Evolutionary conservation across 805 yeast species (phyloP).

Genomic region (Sugiyamaella smithiae): DNA sequence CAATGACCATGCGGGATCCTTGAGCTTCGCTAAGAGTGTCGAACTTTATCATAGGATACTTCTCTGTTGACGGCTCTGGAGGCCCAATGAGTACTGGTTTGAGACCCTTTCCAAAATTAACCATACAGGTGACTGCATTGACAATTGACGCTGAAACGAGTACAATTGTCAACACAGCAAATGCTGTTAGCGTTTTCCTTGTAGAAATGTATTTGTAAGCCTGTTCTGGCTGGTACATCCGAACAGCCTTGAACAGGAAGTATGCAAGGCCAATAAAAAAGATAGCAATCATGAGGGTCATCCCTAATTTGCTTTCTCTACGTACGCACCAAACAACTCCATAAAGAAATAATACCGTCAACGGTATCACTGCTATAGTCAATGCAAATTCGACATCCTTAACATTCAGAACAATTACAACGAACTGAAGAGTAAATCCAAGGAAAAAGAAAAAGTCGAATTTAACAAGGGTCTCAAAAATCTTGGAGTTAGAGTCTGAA

Average conservation of each 20-base stretch:
- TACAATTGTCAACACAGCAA: conserved; percentile 44
- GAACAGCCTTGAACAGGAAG: conserved; percentile 45
- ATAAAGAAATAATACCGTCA: conserved; percentile 40
- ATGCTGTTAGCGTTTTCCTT: conserved; percentile 43
- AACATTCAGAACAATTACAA: conserved; percentile 43
- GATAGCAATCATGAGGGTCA: conserved; percentile 29
- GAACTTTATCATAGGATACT: background rate
- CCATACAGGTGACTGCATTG: conserved; percentile 29
- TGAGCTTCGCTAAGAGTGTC: background rate
- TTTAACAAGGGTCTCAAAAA: conserved; percentile 40
- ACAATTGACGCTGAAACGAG: conserved; percentile 39
- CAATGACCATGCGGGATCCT: background rate
- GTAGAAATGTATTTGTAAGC: conserved; percentile 42
- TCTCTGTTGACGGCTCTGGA: background rate
- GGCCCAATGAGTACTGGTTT: background rate
- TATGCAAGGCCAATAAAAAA: conserved; percentile 45
- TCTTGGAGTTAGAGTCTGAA: conserved; percentile 33
- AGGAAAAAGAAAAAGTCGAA: conserved; percentile 48
- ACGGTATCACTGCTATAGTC: conserved; percentile 46
- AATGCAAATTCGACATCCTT: conserved; percentile 45
- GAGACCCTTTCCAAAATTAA: conserved; percentile 29
- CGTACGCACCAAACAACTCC: conserved; percentile 39
- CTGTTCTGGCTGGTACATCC: conserved; percentile 42
- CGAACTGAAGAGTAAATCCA: conserved; percentile 50
- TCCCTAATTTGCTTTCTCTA: conserved; percentile 35